A percentile compares a stretch with the other conserved stretches of the same genome.
These are phyloP conservation scores for Lactarius pseudohatsudake DNA, from an alignment of 768 basidiomycete genomes.

Conservation along the genomic window DNA sequence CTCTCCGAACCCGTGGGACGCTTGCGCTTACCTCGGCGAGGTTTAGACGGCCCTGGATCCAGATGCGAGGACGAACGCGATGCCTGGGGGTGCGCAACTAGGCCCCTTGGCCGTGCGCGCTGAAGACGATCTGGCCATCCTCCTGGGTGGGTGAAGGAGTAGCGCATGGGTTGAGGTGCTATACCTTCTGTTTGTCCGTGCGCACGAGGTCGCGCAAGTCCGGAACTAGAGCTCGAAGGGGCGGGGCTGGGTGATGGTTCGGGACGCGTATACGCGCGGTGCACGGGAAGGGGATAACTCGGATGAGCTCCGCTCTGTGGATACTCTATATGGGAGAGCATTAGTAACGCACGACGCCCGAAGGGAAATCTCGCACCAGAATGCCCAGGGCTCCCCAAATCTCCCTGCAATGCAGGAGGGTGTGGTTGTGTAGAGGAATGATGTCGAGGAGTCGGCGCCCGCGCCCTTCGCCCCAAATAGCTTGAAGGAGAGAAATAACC, in stretches of 20 bases:
- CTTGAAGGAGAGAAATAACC: constrained; percentile 12
- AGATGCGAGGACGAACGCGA: constrained; percentile 6
- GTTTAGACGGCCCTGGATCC: constrained; percentile 3
- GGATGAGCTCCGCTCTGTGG: constrained; percentile 1
- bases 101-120: constrained; percentile 9
- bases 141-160: constrained; percentile 25
- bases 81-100: constrained; percentile 6
- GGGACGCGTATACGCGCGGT: background rate
- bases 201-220: constrained; percentile 2
- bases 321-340: background rate
- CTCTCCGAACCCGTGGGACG: constrained; percentile 19
- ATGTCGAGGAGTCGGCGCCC: constrained; percentile 10
- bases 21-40: constrained; percentile 23
- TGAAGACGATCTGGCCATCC: constrained; percentile 25
- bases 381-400: background rate
- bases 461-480: constrained; percentile 17
- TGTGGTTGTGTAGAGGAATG: constrained; percentile 1
- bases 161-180: constrained; percentile 26
- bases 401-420: background rate
- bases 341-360: background rate
- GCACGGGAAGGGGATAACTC: constrained; percentile 1
- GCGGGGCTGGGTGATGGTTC: constrained; percentile 13
- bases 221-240: constrained; percentile 17
- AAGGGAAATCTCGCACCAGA: constrained; percentile 11
- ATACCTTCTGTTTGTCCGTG: constrained; percentile 23